Percentiles rank a stretch among this genome's conserved stretches.
These are phyloP conservation scores for Termitomyces sp. DNA, from an alignment of 768 basidiomycete species.

Conservation along the genomic window DNA sequence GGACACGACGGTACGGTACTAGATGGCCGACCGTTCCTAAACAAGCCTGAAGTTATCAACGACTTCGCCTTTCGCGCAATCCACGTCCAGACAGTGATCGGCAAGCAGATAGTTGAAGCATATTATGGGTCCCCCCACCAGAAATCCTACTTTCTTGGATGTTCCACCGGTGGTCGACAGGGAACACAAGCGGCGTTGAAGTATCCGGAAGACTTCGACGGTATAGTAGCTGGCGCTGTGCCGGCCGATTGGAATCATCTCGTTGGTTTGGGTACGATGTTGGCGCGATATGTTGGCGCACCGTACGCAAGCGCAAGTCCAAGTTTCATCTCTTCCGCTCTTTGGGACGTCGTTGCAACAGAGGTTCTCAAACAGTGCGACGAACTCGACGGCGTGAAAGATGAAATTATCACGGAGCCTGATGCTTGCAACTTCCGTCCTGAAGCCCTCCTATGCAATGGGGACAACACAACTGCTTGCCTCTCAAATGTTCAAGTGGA, in stretches of 20 bases:
- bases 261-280: neutral
- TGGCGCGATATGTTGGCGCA: constrained; percentile 2
- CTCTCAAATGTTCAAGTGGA: neutral
- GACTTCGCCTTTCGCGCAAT: constrained; percentile 13
- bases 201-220: no score
- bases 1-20: constrained; percentile 6
- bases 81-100: constrained; percentile 11
- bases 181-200: constrained; percentile 6
- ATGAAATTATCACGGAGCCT: constrained; percentile 8
- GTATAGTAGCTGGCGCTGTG: no score
- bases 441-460: constrained; percentile 2
- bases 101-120: constrained; percentile 11
- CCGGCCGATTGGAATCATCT: no score
- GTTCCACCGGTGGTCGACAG: constrained; percentile 4
- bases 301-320: constrained; percentile 1
- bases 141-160: constrained; percentile 14
- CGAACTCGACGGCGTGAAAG: constrained; percentile 3
- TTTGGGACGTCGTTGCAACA: neutral
- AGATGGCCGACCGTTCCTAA: neutral
- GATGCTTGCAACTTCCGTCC: constrained; percentile 6
- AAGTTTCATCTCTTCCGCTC: neutral
- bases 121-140: constrained; percentile 6
- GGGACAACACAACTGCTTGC: neutral
- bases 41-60: constrained; percentile 13
- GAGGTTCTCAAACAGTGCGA: constrained; percentile 8